These are phyloP conservation scores for Aspergillus phoenicis DNA, from an alignment of 2,329 filamentous ascomycete species.

Conservation along the genomic window DNA sequence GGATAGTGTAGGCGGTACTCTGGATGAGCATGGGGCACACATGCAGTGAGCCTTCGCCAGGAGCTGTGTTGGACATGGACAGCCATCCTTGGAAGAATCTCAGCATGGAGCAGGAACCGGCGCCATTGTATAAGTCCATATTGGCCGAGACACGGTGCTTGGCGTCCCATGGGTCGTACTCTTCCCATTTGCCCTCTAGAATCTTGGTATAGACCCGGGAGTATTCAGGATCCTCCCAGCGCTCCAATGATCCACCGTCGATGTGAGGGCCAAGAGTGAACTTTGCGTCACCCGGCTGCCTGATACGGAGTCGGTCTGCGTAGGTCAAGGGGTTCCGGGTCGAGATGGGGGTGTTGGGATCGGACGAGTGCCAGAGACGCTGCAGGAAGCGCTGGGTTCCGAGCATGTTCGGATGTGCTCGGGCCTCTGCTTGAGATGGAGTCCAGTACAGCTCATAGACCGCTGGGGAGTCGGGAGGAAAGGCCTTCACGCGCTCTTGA, in stretches of 20 bases:
- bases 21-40: slow-evolving; percentile 78
- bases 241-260: slow-evolving; percentile 73
- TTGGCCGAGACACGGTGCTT: slow-evolving; percentile 67
- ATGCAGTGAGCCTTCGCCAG: slow-evolving; percentile 75
- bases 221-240: slow-evolving; percentile 73
- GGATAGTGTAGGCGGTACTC: slow-evolving; percentile 76
- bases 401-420: slow-evolving; percentile 67
- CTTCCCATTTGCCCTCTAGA: slow-evolving; percentile 75
- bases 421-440: slow-evolving; percentile 65
- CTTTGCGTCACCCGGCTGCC: slow-evolving; percentile 68
- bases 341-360: slow-evolving; percentile 49
- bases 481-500: slow-evolving; percentile 56
- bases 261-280: slow-evolving; percentile 75
- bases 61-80: slow-evolving; percentile 69
- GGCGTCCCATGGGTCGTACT: slow-evolving; percentile 80
- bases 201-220: slow-evolving; percentile 73
- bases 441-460: slow-evolving; percentile 80
- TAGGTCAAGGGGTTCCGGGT: slow-evolving; percentile 67
- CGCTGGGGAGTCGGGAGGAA: slow-evolving; percentile 66
- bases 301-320: slow-evolving; percentile 71
- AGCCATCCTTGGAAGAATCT: slow-evolving; percentile 91
- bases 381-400: slow-evolving; percentile 64
- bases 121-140: slow-evolving; percentile 76
- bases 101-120: slow-evolving; percentile 82
- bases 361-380: slow-evolving; percentile 63